These are phyloP conservation scores for Neurospora crassa DNA, from an alignment of 2,329 filamentous ascomycete genomes.

Conservation along the genomic window DNA sequence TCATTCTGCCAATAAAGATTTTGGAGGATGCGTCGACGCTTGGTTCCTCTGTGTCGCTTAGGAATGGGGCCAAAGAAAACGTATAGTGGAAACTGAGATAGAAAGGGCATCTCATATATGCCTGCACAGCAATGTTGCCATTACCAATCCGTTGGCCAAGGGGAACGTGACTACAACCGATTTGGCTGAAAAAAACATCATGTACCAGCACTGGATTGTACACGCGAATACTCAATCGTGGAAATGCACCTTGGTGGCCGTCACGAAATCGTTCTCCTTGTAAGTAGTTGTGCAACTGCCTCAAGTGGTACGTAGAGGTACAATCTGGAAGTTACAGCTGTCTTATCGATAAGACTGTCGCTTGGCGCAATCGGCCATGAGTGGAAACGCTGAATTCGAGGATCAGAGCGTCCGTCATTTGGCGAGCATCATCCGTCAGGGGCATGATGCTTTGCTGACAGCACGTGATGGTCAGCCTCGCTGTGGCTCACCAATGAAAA, in stretches of 20 bases:
- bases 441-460: background rate
- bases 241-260: background rate
- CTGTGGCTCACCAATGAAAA: slow-evolving; percentile 4
- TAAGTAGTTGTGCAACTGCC: background rate
- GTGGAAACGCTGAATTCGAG: background rate
- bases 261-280: background rate
- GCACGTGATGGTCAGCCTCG: slow-evolving; percentile 2
- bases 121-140: background rate
- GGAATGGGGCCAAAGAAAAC: too few species aligned
- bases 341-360: background rate
- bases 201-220: background rate
- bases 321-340: background rate
- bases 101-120: background rate
- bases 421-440: background rate
- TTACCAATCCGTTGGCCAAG: background rate
- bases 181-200: background rate
- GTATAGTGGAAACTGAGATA: background rate
- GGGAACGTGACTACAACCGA: background rate
- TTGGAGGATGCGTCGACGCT: background rate
- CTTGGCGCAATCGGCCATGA: background rate
- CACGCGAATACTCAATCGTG: background rate
- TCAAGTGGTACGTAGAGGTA: background rate
- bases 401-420: background rate
- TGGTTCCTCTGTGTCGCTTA: background rate
- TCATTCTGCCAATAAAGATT: background rate